Evolutionary conservation across 1,284 basidiomycete genomes (phyloP).

Genomic region (Phaffia rhodozyma): DNA sequence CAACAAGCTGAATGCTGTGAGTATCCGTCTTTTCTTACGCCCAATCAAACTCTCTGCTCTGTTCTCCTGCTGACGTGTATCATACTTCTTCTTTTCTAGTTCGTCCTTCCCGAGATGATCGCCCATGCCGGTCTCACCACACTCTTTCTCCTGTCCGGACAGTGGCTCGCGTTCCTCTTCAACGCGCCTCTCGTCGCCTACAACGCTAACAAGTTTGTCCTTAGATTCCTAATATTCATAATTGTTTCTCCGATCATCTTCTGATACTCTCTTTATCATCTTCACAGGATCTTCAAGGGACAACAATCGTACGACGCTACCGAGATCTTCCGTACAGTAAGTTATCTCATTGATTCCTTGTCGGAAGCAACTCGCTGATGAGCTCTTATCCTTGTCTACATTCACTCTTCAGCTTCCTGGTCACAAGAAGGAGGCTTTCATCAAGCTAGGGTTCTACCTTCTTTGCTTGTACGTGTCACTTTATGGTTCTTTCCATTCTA

Average conservation of each 20-base stretch:
- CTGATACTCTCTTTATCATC: neutral
- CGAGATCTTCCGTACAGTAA: slow-evolving; percentile 83
- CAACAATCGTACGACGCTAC: slow-evolving; percentile 99
- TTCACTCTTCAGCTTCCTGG: slow-evolving; percentile 43
- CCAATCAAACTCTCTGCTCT: slow-evolving; percentile 4
- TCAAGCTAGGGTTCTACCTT: slow-evolving; percentile 91
- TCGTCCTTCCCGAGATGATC: slow-evolving; percentile 91
- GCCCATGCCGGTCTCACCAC: slow-evolving; percentile 83
- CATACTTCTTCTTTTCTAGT: slow-evolving; percentile 43
- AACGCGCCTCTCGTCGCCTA: slow-evolving; percentile 82
- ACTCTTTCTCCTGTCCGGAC: slow-evolving; percentile 82
- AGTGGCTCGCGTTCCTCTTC: slow-evolving; percentile 88
- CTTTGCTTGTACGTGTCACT: slow-evolving; percentile 50
- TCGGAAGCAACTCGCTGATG: neutral
- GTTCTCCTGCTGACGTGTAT: slow-evolving; percentile 16
- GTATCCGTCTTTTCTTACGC: slow-evolving; percentile 19
- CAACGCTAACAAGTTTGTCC: slow-evolving; percentile 82
- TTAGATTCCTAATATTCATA: neutral
- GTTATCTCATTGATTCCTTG: neutral
- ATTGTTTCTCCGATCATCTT: neutral
- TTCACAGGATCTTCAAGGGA: slow-evolving; percentile 70
- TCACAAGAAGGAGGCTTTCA: slow-evolving; percentile 95
- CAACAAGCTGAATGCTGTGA: slow-evolving; percentile 96
- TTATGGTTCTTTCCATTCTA: neutral
- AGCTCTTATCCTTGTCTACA: neutral